These are phyloP conservation scores for Daedaleopsis nitida DNA, from an alignment of 768 basidiomycete species.

Conservation along the genomic window DNA sequence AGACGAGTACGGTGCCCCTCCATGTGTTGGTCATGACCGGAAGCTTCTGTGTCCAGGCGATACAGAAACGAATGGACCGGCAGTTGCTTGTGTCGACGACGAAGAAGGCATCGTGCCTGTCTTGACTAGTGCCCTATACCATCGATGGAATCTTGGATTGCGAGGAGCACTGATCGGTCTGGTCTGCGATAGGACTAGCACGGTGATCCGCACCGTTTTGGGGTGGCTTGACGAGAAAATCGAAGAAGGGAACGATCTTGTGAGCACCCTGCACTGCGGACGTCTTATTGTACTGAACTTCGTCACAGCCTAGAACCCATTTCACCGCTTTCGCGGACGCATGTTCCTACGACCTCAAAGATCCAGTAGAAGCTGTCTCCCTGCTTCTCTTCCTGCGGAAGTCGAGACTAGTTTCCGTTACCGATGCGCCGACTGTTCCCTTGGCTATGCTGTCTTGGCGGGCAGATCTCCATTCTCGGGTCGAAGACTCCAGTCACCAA, in stretches of 20 bases:
- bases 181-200: not conserved
- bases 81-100: not conserved
- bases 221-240: not conserved
- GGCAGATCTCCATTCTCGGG: not conserved
- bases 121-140: not conserved
- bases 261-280: not conserved
- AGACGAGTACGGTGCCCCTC: not conserved
- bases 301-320: not conserved
- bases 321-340: not conserved
- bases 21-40: not conserved
- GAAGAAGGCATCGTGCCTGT: not conserved
- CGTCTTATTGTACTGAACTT: not conserved
- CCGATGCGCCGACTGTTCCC: not conserved
- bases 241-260: not conserved
- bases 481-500: not conserved
- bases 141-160: not conserved
- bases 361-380: not conserved
- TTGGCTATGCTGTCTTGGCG: not conserved
- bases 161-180: not conserved
- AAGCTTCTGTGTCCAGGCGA: not conserved
- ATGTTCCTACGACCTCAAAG: not conserved
- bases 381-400: not conserved
- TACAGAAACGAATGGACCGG: not conserved
- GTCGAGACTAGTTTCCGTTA: not conserved
- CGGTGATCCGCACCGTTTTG: not conserved